Base-by-base conservation (phyloP, 23 red algal genomes). In the Gracilaria caudata region DNA sequence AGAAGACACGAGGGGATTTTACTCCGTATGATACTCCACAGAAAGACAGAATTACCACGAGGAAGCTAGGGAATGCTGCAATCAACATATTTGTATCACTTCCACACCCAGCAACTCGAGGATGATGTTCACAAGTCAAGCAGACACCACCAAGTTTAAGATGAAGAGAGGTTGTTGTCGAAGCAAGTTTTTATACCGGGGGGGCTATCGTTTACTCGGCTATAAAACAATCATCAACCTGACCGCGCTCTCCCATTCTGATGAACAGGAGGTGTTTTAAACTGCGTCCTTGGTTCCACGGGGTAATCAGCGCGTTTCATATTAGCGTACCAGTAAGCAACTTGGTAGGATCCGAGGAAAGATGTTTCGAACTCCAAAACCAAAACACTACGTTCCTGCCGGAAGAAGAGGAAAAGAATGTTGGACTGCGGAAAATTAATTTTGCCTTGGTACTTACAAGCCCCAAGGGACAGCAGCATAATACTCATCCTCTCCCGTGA, bases 1-100 rank as follows among this genome's bases (percentile, higher is more conserved):
- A 86, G 65, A 86, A 86, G 25, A 73, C 82, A 61, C 82, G 82
- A 30, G 82, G 64, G 12, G 65, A 55, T 73, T 73, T 57, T 12
- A 20, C 63, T 57, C 46, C 82, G 26, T 16, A 17, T 17, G 82
- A 54, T 6, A 32, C 26, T 17, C 26, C 40, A 55, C 41, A 73
- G 26, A 73, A 28, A 12, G 46, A 37, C 49, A 72, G 21, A 13
- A 35, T 37, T 1, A 8, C 40, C 37, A 75, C 24, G 1, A 75
- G n/a, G 20, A 75, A 4, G 39, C 21, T 29, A 24, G 47, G 70
- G 33, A 41, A 49, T 36, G 32, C 36, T 7, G 61, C 29, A 29
- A 37, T 66, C 36, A 17, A 30, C 30, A 30, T 66, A 23, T 66
- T 33, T 66, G 19, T 35, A 30, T 66, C 61, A 66, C 26, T 8